phyloP scores from a whole-genome alignment of 495 filamentous ascomycete genomes.

The Aspergillus haitiensis region DNA sequence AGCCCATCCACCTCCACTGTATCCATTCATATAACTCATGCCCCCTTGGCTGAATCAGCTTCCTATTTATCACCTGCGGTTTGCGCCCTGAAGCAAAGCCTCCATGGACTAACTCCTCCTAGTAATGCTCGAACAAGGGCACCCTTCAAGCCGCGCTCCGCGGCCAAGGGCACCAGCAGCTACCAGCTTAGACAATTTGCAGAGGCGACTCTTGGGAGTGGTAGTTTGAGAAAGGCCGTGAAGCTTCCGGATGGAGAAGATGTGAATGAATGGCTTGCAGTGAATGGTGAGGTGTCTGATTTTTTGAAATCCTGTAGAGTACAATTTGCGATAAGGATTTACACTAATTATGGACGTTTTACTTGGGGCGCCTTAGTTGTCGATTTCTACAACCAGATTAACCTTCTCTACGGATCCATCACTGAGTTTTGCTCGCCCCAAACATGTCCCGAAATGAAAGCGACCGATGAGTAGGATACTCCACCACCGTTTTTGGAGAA shows the following conservation, averaged over 20 bases:
- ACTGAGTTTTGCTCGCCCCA: conserved; percentile 98
- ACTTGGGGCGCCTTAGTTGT: conserved; percentile 62
- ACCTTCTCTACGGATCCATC: conserved; percentile 96
- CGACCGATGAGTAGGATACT: conserved; percentile 82
- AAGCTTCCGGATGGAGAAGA: conserved; percentile 97
- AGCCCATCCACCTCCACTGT: conserved; percentile 30
- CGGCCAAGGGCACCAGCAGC: conserved; percentile 85
- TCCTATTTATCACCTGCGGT: conserved; percentile 46
- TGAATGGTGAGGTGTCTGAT: conserved; percentile 68
- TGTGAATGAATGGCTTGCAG: conserved; percentile 94
- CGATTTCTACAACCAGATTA: conserved; percentile 99
- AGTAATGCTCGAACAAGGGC: conserved; percentile 88
- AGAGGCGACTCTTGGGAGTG: conserved; percentile 92
- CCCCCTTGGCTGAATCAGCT: conserved; percentile 38
- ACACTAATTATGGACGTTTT: conserved; percentile 8
- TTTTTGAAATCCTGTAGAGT: not conserved
- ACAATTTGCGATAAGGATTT: not conserved
- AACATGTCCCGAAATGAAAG: conserved; percentile 98
- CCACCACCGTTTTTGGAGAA: not conserved
- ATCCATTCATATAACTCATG: conserved; percentile 36
- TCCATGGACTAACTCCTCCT: conserved; percentile 47
- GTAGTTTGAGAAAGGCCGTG: conserved; percentile 92
- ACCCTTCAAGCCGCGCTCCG: conserved; percentile 86
- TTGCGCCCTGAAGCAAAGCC: conserved; percentile 40
- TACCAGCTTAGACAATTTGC: conserved; percentile 98